A percentile compares a stretch with the other conserved stretches of the same genome.
phyloP scores from a whole-genome alignment of 179 eudicot species.

The Heliamphora pulchella region DNA sequence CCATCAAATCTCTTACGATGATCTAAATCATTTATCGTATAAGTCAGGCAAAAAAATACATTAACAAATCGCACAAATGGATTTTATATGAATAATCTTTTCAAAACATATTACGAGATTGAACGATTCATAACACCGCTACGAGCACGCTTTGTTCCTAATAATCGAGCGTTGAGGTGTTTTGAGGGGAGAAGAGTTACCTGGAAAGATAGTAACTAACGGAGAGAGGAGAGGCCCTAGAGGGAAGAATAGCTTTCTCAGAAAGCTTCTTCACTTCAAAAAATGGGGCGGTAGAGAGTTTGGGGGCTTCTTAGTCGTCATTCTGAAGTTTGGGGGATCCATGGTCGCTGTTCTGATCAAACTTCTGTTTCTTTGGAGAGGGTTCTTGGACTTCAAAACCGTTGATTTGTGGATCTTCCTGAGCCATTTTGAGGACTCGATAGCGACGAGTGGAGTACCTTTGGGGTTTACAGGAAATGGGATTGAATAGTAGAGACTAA shows the following conservation, averaged over 20 bases:
- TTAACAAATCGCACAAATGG: no score
- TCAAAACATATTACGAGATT: not conserved
- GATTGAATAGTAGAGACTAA: not conserved
- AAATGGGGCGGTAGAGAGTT: constrained; percentile 9
- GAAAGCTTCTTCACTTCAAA: constrained; percentile 70
- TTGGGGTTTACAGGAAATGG: not conserved
- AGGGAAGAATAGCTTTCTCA: constrained; percentile 60
- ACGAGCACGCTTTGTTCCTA: no score
- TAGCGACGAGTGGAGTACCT: not conserved
- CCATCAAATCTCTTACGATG: no score
- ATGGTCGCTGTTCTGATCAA: constrained; percentile 31
- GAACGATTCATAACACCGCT: no score
- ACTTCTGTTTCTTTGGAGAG: constrained; percentile 36
- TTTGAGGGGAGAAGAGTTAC: constrained; percentile 15
- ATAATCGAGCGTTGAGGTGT: not conserved
- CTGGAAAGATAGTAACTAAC: constrained; percentile 89
- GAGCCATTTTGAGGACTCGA: constrained; percentile 7
- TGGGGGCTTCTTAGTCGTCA: not conserved
- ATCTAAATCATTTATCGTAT: no score
- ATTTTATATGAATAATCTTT: no score
- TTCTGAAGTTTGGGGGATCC: not conserved
- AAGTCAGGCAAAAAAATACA: no score
- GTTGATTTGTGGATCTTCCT: constrained; percentile 13
- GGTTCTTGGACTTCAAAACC: constrained; percentile 34
- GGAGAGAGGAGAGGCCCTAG: constrained; percentile 53